Evolutionary conservation across 2,329 filamentous ascomycete species (phyloP), one percentile per base, ranked within the genome.

Genomic region (Cylindrodendrum hubeiense): DNA sequence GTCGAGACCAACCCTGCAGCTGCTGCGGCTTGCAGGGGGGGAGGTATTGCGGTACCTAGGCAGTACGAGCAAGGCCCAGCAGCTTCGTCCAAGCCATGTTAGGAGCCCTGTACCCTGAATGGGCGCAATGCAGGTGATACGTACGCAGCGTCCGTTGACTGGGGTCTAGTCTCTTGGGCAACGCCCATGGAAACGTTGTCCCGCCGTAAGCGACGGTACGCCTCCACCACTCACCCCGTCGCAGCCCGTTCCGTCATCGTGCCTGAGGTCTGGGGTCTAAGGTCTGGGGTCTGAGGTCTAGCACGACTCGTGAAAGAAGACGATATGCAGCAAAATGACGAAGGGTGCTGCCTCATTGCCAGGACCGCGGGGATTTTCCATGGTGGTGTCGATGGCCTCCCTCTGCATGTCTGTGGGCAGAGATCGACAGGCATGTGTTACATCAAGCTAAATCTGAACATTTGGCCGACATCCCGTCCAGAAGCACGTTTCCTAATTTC

Each of bases 201-300:
- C 71, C 71, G 71, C 71, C 68, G 71, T 74, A 74, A 74, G 71
- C 71, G 71, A 74, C 68, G 60, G 70, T 71, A 61, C 34, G 46
- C 44, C 28, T 46, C 28, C 51, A 34, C 55, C 50, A 30, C 63
- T 49, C 49, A 26, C 49, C 30, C 22, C 51, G 54, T 65, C 50
- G 60, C 56, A 68, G 46, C 52, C 63, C 28, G 55, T 64, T 67
- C 65, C 63, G 68, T 72, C 71, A 73, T 71, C 51, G 49, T 58
- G 41, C 60, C 41, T 58, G 60, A 66, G n/a, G n/a, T n/a, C n/a
- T n/a, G n/a, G n/a, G n/a, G n/a, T n/a, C n/a, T n/a, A n/a, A n/a
- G n/a, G n/a, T n/a, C n/a, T n/a, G n/a, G n/a, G n/a, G 17, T 39
- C 15, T 17, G 37, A 63, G 30, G 34, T 33, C 58, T 61, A 47